These are phyloP conservation scores for Picea abies DNA, from an alignment of 83 land plant species.

Conservation along the genomic window DNA sequence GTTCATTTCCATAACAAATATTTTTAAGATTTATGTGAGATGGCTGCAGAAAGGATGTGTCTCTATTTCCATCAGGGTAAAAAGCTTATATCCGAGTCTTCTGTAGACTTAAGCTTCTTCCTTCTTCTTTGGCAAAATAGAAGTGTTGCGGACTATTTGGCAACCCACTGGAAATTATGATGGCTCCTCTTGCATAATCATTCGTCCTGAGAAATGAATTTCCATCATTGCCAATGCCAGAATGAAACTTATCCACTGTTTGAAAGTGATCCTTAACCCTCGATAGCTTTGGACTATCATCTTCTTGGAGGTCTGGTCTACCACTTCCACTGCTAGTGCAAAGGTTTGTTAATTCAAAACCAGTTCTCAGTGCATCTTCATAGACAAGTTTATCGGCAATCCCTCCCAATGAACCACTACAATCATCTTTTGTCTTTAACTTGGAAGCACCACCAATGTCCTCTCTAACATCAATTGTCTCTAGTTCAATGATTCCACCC, in stretches of 20 bases:
- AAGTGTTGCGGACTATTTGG: conserved; percentile 1
- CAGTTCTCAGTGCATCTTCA: conserved; percentile 18
- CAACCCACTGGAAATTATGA: not conserved
- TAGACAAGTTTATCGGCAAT: conserved; percentile 17
- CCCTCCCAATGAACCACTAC: not conserved
- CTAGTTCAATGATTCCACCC: not conserved
- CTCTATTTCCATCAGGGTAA: not conserved
- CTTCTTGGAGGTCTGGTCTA: conserved; percentile 39
- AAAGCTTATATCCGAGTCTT: not conserved
- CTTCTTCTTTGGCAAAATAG: conserved; percentile 18
- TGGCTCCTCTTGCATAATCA: not conserved
- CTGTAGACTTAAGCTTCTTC: not conserved
- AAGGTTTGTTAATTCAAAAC: not conserved
- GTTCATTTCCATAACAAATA: conserved; percentile 4
- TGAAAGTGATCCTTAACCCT: conserved; percentile 1
- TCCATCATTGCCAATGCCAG: not conserved
- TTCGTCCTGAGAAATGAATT: not conserved
- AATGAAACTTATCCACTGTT: not conserved
- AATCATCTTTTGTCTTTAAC: not conserved
- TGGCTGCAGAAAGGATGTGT: not conserved
- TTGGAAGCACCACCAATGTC: not conserved
- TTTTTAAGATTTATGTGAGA: not conserved
- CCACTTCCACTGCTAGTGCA: conserved; percentile 33
- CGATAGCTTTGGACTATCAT: conserved; percentile 16
- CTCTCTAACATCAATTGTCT: not conserved